Base-by-base conservation (phyloP, 2,329 filamentous ascomycete species). In the Ustulina deusta region DNA sequence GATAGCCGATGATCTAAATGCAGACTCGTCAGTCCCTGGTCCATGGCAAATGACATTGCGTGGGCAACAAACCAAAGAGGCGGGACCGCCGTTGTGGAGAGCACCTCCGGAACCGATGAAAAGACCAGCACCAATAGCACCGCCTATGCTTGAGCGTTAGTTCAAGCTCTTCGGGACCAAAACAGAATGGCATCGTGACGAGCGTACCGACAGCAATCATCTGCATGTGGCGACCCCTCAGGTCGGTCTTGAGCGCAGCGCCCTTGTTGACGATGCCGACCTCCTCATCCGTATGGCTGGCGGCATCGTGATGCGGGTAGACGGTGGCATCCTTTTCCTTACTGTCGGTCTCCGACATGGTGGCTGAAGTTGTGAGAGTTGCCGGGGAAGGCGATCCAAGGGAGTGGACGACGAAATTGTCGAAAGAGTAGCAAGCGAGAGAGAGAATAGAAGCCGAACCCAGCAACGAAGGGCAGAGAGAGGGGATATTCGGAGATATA, bases 31-130 rank as follows among this genome's bases (percentile, higher is more conserved):
- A 71, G 69, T 40, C 15, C 34, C 17, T 10, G 29, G n/a, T 32
- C 36, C 5, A 10, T 49, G 11, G 25, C 34, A 40, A 25, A 44
- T 52, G 13, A 22, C 2, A 25, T 6, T 22, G 46, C 13, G 42
- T 36, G 13, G 13, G 32, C 38, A 40, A 78, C 81, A 36, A 74
- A 79, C 75, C 69, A 84, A 74, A 9, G 81, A 72, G 2, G 78
- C 81, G 17, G 90, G 90, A 29, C 90, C 90, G 74, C 89, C 90
- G n/a, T 78, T 81, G 27, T 83, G 80, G 60, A 92, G 80, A 40
- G 89, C 89, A 49, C 77, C 78, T 56, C 89, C 90, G 2, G 89
- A 90, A 55, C 89, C 87, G 66, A 93, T 89, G 77, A 93, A 93
- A 10, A 93, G 83, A 81, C 91, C 91, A 70, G 81, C 81, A 65